Percentiles rank a stretch among this genome's conserved stretches.
These are phyloP conservation scores for Suhomyces chickasaworum DNA, from an alignment of 1,139 yeast species.

Conservation along the genomic window DNA sequence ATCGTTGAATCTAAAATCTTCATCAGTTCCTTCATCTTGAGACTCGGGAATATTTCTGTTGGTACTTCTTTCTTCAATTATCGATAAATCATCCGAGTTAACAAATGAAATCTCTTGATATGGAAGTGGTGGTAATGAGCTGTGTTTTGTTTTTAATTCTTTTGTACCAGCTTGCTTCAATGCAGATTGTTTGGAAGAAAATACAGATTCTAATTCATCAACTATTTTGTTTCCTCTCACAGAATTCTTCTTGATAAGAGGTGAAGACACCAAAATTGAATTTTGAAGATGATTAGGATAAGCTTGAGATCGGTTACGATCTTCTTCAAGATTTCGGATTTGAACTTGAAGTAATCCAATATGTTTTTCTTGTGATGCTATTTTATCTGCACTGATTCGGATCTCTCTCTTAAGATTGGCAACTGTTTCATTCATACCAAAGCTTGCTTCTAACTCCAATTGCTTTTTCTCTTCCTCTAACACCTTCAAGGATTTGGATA, in stretches of 20 bases:
- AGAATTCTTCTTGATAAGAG: constrained; percentile 3
- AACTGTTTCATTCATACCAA: constrained; percentile 24
- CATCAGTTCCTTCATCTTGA: background rate
- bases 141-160: constrained; percentile 2
- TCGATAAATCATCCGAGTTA: constrained; percentile 19
- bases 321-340: constrained; percentile 23
- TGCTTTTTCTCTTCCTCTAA: constrained; percentile 30
- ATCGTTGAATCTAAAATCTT: constrained; percentile 8
- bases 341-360: constrained; percentile 30
- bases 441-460: constrained; percentile 26
- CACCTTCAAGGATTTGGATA: constrained; percentile 24
- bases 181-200: constrained; percentile 16
- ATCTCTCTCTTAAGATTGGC: constrained; percentile 23
- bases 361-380: constrained; percentile 31
- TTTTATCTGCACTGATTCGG: constrained; percentile 23
- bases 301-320: constrained; percentile 13
- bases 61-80: constrained; percentile 15
- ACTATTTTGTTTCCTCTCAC: constrained; percentile 15
- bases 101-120: constrained; percentile 7
- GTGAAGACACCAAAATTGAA: background rate
- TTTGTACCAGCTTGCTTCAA: background rate
- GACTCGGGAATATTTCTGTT: background rate
- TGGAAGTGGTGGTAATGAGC: constrained; percentile 7
- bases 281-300: background rate
- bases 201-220: constrained; percentile 22